Evolutionary conservation across 345 rosid species (phyloP), one percentile per base, ranked within the genome.

Genomic region (Euphorbia lathyris): DNA sequence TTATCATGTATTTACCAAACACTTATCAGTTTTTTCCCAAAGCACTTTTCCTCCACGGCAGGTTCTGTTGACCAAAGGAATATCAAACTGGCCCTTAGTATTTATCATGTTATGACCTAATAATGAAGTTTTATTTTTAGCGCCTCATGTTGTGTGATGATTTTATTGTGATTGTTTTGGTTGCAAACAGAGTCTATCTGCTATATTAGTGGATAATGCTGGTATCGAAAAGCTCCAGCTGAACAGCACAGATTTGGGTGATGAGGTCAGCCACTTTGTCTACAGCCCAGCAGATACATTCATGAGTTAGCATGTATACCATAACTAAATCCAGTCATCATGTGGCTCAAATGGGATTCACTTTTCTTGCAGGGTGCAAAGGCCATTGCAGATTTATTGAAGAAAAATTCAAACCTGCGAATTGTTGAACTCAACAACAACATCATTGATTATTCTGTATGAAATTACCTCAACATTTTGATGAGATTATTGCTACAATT

Each of bases 371-470:
- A 94, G 97, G 98, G 98, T 83, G 96, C 97, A 9, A 87, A 84
- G 83, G 96, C 88, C 63, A 66, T 94, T 74, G 95, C 96, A n/a
- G 96, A 90, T 74, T 76, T 91, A 80, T 74, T 94, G 85, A 88
- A 91, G 86, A 90, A 85, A 76, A 90, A 88, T 78, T 69, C 95
- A 65, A 85, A 73, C 69, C 76, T 94, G 84, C 93, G 89, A 60
- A 86, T 82, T 76, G 78, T 94, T 73, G 97, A 94, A 81, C 88
- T 94, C 30, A 91, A 94, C 77, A 91, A 94, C 84, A 94, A 94
- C 74, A 82, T 87, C 95, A 88, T 94, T n/a, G 98, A 94, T 72
- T 94, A 91, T 82, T 88, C 97, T 84, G 98, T 94, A 85, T 71
- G 95, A 55, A 70, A 51, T 66, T 75, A 40, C 40, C 58, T 65